Evolutionary conservation across 2,329 filamentous ascomycete species (phyloP).

Genomic region (Aspergillus viridinutans): DNA sequence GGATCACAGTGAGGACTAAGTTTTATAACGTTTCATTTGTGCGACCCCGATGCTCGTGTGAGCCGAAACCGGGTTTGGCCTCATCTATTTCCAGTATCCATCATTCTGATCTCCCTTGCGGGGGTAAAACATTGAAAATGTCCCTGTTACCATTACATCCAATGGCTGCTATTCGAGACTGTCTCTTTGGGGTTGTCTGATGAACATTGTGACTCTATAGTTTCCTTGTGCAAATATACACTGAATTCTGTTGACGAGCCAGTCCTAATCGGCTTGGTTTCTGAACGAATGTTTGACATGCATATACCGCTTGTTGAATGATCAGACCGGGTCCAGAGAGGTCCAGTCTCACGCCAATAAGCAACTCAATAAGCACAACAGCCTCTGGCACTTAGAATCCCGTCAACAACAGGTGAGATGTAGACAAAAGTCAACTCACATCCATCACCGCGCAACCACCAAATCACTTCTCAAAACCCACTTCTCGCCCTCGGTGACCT

Average conservation of each 20-base stretch:
- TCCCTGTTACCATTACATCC: neutral
- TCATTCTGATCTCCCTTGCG: neutral
- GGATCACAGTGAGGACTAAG: neutral
- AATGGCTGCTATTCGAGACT: neutral
- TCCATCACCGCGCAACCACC: conserved; percentile 35
- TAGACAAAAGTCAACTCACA: neutral
- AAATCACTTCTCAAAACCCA: conserved; percentile 87
- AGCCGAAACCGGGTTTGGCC: too few relatives aligned
- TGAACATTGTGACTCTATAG: neutral
- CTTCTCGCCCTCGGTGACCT: conserved; percentile 78
- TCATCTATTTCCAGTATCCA: neutral
- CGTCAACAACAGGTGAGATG: neutral
- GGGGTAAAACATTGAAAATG: neutral
- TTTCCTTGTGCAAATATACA: neutral
- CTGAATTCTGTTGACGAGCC: neutral
- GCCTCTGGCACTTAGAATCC: neutral
- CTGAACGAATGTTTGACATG: neutral
- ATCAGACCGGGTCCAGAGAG: neutral
- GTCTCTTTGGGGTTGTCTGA: neutral
- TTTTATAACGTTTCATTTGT: neutral
- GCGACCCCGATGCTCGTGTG: neutral
- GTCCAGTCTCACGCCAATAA: neutral
- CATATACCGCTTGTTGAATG: neutral
- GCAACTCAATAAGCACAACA: neutral
- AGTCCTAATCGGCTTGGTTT: neutral